Conservation (phyloP, 768 basidiomycete genomes). For the Rhodotorula diobovata region DNA sequence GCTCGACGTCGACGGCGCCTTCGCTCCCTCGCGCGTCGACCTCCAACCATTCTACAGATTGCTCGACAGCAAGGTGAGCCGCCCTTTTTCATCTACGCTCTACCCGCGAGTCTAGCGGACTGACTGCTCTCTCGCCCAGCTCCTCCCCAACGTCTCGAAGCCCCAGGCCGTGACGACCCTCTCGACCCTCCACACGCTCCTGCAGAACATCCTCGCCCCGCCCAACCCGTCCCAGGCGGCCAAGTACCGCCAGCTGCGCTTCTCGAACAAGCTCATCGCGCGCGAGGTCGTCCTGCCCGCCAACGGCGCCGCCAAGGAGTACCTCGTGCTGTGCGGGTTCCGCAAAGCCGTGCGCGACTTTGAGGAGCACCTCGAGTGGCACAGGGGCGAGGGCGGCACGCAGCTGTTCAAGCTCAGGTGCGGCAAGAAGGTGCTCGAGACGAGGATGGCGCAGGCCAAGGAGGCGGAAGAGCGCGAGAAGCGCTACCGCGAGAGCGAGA, state of each 20-base stretch:
- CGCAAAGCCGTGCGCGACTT: slow-evolving; percentile 14
- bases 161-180: slow-evolving; percentile 32
- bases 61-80: not conserved
- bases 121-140: not conserved
- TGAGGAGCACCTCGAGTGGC: slow-evolving; percentile 13
- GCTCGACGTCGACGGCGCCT: not conserved
- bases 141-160: slow-evolving; percentile 30
- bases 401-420: slow-evolving; percentile 21
- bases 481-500: slow-evolving; percentile 32
- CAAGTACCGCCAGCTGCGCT: slow-evolving; percentile 36
- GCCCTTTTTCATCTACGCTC: not conserved
- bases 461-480: slow-evolving; percentile 32
- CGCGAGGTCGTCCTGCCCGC: slow-evolving; percentile 15
- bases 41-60: not conserved
- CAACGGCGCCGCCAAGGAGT: slow-evolving; percentile 11
- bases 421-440: slow-evolving; percentile 13
- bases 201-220: slow-evolving; percentile 31
- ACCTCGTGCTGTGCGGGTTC: slow-evolving; percentile 16
- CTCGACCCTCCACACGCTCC: slow-evolving; percentile 16
- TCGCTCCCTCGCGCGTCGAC: not conserved
- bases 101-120: not conserved
- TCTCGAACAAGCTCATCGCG: slow-evolving; percentile 24
- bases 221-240: slow-evolving; percentile 22
- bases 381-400: slow-evolving; percentile 5
- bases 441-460: slow-evolving; percentile 3